Evolutionary conservation across 768 basidiomycete genomes (phyloP), one percentile per base, ranked within the genome.

Genomic region (Podaxis sp.): DNA sequence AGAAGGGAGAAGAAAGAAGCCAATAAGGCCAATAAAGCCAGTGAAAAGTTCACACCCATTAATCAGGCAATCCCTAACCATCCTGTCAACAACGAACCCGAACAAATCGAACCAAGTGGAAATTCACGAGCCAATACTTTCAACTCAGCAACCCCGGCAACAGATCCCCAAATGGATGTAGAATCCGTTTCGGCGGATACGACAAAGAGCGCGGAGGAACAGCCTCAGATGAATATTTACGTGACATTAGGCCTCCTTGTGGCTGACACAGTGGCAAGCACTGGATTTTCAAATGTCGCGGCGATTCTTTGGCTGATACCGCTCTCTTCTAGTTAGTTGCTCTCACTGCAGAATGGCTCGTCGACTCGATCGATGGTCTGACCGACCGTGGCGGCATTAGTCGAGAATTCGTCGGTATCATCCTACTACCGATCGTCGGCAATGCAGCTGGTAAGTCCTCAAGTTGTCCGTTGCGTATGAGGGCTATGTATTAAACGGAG

Each of bases 361-460:
- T 98, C 3, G 85, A 83, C 67, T 92, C 92, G 3, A 96, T 97
- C 66, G 76, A 83, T 64, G 92, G 92, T 12, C 70, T 98, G 40
- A 89, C 91, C 0, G 68, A 67, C 0, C 68, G 68, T 0, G 85
- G 86, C 24, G 15, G 25, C 6, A 89, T 98, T 59, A 84, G 78
- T 63, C 83, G 85, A 64, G 91, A 91, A 71, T 98, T 94, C 70
- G 88, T 97, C 64, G 95, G 92, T 12, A 74, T 97, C 19, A 83
- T 84, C 47, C 78, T 98, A 13, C 82, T 98, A 7, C 96, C 96
- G 5, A 94, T 97, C 40, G 94, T 95, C 13, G 93, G 93, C 19
- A 94, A 94, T 70, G 90, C 93, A 5, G 93, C 91, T 59, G 85
- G 85, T 84, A 60, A 33, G 77, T 69, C n/a, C 51, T 9, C 17